phyloP scores from a whole-genome alignment of 2,329 filamentous ascomycete species.

The Colletotrichum abscissum region DNA sequence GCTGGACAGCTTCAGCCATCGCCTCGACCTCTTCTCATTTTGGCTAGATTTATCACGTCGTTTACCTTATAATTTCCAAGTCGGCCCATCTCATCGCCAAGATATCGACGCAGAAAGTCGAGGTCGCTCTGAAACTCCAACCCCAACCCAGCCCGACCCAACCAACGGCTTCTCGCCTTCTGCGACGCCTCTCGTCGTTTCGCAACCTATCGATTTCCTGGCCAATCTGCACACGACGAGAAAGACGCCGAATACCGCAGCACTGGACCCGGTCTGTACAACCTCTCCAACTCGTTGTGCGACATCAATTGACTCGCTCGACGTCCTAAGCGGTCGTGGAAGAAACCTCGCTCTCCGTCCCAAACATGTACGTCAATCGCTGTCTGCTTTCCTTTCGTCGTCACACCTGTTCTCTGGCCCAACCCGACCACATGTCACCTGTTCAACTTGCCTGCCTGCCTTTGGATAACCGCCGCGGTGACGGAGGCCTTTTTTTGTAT shows the following conservation, averaged over 20 bases:
- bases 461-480: neutral
- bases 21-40: neutral
- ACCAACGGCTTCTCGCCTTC: constrained; percentile 33
- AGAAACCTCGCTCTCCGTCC: neutral
- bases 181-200: constrained; percentile 28
- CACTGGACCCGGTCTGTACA: constrained; percentile 21
- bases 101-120: neutral
- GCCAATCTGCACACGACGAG: constrained; percentile 18
- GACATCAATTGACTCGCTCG: constrained; percentile 1
- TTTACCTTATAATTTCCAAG: neutral
- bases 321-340: neutral
- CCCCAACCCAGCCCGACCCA: constrained; percentile 23
- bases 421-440: neutral
- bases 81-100: constrained; percentile 5
- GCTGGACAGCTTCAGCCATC: neutral
- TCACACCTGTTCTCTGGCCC: neutral
- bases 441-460: neutral
- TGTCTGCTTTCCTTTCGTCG: constrained; percentile 1
- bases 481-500: neutral
- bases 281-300: constrained; percentile 25
- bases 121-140: constrained; percentile 14
- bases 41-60: neutral
- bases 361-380: constrained; percentile 19
- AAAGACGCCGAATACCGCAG: constrained; percentile 34
- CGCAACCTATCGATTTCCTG: constrained; percentile 13